Conservation (phyloP, 208 protist species). For the Ichthyophonus hoferi region DNA sequence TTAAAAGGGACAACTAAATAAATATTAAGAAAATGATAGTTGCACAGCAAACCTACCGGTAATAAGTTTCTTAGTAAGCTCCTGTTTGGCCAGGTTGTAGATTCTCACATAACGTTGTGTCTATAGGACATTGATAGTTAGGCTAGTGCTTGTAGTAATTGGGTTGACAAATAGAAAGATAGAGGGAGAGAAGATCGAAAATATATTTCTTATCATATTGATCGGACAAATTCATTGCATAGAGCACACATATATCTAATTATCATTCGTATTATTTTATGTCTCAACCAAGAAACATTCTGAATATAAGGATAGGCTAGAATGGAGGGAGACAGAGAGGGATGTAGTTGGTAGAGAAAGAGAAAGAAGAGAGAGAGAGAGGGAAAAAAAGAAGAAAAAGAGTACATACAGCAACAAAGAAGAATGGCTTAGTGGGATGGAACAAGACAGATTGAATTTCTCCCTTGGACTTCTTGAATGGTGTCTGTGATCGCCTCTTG, state of each 20-base stretch:
- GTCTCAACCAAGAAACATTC: too few relatives aligned
- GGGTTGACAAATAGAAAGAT: too few relatives aligned
- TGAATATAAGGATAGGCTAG: too few relatives aligned
- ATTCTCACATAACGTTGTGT: constrained; percentile 78
- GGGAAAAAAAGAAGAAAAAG: constrained; percentile 26
- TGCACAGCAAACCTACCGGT: constrained; percentile 43
- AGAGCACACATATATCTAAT: too few relatives aligned
- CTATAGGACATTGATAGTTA: too few relatives aligned
- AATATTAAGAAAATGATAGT: constrained; percentile 1
- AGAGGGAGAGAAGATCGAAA: too few relatives aligned
- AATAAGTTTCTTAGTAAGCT: constrained; percentile 84
- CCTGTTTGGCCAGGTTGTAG: constrained; percentile 93
- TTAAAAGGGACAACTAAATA: not conserved
- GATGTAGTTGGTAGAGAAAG: too few relatives aligned
- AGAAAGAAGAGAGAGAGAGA: constrained; percentile 22
- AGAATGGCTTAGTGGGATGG: constrained; percentile 94
- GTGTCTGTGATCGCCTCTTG: constrained; percentile 53
- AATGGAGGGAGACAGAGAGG: too few relatives aligned
- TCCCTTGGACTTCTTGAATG: constrained; percentile 62
- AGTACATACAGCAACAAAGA: constrained; percentile 78
- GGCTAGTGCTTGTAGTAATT: too few relatives aligned
- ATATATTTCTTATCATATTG: too few relatives aligned
- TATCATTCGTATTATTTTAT: too few relatives aligned
- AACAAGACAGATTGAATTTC: constrained; percentile 72
- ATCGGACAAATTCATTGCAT: too few relatives aligned